A percentile compares a stretch with the other conserved stretches of the same genome.
phyloP scores from a whole-genome alignment of 495 filamentous ascomycete genomes.

The Amphirosellinia nigrospora region DNA sequence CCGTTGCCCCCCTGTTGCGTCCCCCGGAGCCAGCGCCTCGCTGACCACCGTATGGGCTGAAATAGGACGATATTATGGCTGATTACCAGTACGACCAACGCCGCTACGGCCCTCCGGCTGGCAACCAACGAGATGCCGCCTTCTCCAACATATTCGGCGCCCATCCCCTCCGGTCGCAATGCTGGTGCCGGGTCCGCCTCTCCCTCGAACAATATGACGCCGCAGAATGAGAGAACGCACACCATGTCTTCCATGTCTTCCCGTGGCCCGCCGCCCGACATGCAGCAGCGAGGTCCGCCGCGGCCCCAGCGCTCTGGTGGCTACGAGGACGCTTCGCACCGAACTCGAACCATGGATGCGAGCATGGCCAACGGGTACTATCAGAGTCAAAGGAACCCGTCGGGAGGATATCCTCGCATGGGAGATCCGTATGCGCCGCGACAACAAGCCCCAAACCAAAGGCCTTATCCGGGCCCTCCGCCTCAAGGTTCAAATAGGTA shows the following conservation, averaged over 20 bases:
- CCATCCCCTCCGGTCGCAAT: constrained; percentile 83
- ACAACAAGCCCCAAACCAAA: constrained; percentile 32
- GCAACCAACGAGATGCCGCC: constrained; percentile 87
- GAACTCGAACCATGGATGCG: constrained; percentile 49
- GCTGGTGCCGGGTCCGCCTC: constrained; percentile 86
- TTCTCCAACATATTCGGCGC: constrained; percentile 96
- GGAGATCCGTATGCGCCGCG: constrained; percentile 35
- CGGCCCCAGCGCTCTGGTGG: constrained; percentile 64
- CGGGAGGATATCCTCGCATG: constrained; percentile 45
- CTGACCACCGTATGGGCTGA: constrained; percentile 18
- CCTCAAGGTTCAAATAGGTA: constrained; percentile 40
- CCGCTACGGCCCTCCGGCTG: constrained; percentile 71
- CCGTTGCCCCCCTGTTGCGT: neutral
- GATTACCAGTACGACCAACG: constrained; percentile 81
- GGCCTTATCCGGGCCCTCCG: constrained; percentile 64
- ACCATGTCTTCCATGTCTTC: constrained; percentile 90
- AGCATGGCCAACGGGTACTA: constrained; percentile 60
- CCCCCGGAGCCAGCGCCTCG: constrained; percentile 13
- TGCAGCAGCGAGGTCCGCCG: constrained; percentile 65
- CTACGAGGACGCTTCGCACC: constrained; percentile 44
- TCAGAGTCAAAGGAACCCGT: constrained; percentile 59
- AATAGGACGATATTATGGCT: constrained; percentile 67
- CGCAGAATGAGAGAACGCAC: constrained; percentile 72
- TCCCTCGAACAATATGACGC: constrained; percentile 49
- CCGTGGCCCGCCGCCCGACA: constrained; percentile 57